Conservation (phyloP, 768 basidiomycete genomes). For the Coprinellus aureogranulatus region DNA sequence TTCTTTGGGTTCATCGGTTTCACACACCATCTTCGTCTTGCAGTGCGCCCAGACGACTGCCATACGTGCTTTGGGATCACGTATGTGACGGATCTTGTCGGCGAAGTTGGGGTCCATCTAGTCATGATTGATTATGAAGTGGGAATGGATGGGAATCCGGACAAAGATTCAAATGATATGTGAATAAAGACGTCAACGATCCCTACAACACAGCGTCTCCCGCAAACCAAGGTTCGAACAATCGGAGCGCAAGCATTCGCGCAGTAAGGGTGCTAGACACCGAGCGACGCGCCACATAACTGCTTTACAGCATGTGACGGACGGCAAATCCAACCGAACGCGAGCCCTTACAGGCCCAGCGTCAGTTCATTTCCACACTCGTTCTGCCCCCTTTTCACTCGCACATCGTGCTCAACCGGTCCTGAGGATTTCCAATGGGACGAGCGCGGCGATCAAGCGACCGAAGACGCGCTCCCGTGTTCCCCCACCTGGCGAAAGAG, state of each 20-base stretch:
- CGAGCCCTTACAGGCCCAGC: conserved; percentile 31
- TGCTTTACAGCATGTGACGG: conserved; percentile 72
- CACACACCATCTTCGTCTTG: conserved; percentile 87
- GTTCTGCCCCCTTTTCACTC: conserved; percentile 99
- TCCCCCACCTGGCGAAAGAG: conserved; percentile 77
- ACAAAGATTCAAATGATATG: conserved; percentile 21
- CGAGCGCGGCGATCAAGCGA: conserved; percentile 90
- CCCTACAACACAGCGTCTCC: conserved; percentile 13
- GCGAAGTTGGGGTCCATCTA: conserved; percentile 83
- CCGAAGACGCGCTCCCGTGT: conserved; percentile 75
- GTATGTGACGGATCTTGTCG: conserved; percentile 83
- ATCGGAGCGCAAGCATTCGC: conserved; percentile 61
- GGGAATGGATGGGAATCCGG: conserved; percentile 26
- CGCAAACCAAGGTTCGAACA: conserved; percentile 29
- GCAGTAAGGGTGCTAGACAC: conserved; percentile 53
- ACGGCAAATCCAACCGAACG: conserved; percentile 47
- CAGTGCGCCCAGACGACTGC: conserved; percentile 80
- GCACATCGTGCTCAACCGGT: conserved; percentile 82
- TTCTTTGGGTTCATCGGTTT: conserved; percentile 84
- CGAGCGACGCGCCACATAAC: conserved; percentile 50
- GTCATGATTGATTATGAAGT: conserved; percentile 34
- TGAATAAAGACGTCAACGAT: conserved; percentile 12
- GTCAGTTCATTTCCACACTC: conserved; percentile 73
- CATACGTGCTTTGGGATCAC: conserved; percentile 86
- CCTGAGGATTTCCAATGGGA: conserved; percentile 64